These are phyloP conservation scores for Malassezia slooffiae DNA, from an alignment of 1,284 basidiomycete genomes.

Conservation along the genomic window DNA sequence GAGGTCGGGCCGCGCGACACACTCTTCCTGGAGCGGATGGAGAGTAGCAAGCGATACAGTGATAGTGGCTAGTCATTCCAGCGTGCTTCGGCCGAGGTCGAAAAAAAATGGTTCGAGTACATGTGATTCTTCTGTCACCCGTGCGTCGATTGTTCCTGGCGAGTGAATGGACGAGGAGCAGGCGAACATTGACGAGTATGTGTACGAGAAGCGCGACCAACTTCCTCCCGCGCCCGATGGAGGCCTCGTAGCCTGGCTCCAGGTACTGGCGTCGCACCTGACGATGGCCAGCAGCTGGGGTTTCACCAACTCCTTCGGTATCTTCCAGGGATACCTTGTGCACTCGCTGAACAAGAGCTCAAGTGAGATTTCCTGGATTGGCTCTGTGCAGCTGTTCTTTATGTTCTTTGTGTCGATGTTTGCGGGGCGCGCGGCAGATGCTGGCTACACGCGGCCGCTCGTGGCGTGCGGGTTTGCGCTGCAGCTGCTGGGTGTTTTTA, in stretches of 20 bases:
- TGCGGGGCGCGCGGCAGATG: conserved; percentile 2
- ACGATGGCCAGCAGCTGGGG: background rate
- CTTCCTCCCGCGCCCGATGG: too few species aligned
- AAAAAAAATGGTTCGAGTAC: too few species aligned
- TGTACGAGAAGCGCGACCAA: too few species aligned
- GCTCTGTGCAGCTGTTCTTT: background rate
- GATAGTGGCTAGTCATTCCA: too few species aligned
- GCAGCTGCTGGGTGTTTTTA: conserved; percentile 11
- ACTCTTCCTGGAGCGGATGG: too few species aligned
- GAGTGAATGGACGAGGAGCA: too few species aligned
- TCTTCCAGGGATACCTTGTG: conserved; percentile 4
- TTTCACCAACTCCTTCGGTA: conserved; percentile 6
- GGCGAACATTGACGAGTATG: too few species aligned
- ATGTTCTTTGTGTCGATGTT: background rate
- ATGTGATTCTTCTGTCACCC: too few species aligned
- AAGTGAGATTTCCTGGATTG: conserved; percentile 1
- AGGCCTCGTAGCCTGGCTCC: conserved; percentile 6
- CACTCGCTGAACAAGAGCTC: background rate
- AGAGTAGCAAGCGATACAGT: too few species aligned
- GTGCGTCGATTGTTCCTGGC: too few species aligned
- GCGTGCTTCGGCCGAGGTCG: too few species aligned
- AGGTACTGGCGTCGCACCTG: conserved; percentile 1
- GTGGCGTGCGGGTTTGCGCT: conserved; percentile 1
- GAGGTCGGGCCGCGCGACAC: too few species aligned
- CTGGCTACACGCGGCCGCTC: conserved; percentile 1